phyloP scores from a whole-genome alignment of 306 rosid species.

The Trichosanthes cucumerina region DNA sequence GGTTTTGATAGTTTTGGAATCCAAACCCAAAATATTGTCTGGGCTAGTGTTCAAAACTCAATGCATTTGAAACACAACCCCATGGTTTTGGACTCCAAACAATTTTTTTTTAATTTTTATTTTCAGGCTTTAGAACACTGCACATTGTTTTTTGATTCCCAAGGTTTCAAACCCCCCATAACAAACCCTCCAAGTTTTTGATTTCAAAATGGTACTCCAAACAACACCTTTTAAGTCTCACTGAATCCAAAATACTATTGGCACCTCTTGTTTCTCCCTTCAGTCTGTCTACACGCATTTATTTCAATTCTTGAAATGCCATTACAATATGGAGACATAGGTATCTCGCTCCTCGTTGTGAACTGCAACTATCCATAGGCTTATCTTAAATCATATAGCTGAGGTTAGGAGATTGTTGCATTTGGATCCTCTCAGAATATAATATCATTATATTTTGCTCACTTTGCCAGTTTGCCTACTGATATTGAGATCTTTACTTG shows the following conservation, averaged over 20 bases:
- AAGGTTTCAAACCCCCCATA: too few species aligned
- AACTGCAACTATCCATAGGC: neutral
- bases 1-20: too few species aligned
- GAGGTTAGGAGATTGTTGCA: neutral
- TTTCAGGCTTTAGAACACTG: too few species aligned
- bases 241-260: neutral
- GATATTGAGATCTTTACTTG: neutral
- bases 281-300: neutral
- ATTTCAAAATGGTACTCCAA: too few species aligned
- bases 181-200: too few species aligned
- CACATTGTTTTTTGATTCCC: too few species aligned
- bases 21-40: too few species aligned
- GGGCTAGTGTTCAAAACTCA: too few species aligned
- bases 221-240: neutral
- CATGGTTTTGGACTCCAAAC: too few species aligned
- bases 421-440: neutral
- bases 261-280: neutral
- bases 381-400: neutral
- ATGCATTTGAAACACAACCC: too few species aligned
- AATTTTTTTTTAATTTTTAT: too few species aligned
- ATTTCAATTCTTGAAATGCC: neutral
- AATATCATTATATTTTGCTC: neutral
- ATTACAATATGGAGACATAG: neutral
- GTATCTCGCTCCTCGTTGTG: neutral
- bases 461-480: neutral